Conservation (phyloP, 176 grass and related monocot genomes). For the Rhipidocladum racemiflorum region DNA sequence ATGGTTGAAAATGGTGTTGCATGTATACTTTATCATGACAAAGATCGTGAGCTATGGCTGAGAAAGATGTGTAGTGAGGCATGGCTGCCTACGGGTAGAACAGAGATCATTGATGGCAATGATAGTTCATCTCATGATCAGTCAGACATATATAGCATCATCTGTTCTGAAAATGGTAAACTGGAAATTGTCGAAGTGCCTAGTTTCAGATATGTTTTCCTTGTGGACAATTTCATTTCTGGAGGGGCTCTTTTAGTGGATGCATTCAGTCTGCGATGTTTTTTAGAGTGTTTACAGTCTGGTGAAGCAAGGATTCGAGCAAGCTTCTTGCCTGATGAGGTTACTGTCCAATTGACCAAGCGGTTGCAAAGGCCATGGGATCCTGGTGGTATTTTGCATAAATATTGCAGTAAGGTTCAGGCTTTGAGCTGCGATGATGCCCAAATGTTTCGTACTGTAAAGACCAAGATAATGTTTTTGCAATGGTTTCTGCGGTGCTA, state of each 20-base stretch:
- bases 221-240: conserved; percentile 72
- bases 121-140: conserved; percentile 58
- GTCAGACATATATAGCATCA: conserved; percentile 81
- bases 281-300: no score
- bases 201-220: conserved; percentile 74
- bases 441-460: no score
- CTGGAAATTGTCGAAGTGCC: conserved; percentile 87
- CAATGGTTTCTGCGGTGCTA: conserved; percentile 77
- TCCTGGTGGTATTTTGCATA: no score
- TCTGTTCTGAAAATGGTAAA: conserved; percentile 83
- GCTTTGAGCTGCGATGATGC: no score
- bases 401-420: no score
- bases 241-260: conserved; percentile 60
- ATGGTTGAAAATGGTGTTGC: no score
- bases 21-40: conserved; percentile 84
- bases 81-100: conserved; percentile 74
- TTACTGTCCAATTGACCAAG: no score
- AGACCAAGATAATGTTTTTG: conserved; percentile 89
- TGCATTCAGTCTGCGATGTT: no score
- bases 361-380: no score
- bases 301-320: no score
- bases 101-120: conserved; percentile 55
- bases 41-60: conserved; percentile 76
- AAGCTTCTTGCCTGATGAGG: no score
- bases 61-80: conserved; percentile 76